phyloP scores from a whole-genome alignment of 306 rosid species.

The Gynostemma pentaphyllum region DNA sequence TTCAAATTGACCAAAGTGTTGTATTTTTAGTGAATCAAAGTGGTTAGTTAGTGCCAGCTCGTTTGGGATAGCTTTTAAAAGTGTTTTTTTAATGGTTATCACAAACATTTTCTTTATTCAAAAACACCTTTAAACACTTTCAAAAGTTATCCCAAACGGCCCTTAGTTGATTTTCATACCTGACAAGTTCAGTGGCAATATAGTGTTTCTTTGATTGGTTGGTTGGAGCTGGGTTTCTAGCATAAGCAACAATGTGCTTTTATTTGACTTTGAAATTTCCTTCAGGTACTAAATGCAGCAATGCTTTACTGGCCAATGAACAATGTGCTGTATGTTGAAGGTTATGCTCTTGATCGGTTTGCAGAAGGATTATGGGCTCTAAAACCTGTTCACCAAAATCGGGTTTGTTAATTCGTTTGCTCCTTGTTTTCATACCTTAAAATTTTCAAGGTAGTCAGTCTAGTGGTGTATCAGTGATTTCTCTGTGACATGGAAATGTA shows the following conservation, averaged over 20 bases:
- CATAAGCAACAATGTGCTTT: not conserved
- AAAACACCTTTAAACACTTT: no score
- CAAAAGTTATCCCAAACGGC: no score
- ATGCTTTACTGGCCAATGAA: constrained; percentile 90
- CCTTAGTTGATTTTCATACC: no score
- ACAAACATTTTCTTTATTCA: no score
- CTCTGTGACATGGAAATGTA: not conserved
- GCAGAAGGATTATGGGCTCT: constrained; percentile 84
- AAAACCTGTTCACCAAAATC: constrained; percentile 79
- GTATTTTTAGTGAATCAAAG: no score
- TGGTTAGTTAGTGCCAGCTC: no score
- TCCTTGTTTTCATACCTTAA: not conserved
- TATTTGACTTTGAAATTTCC: constrained; percentile 1
- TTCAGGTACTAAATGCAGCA: constrained; percentile 89
- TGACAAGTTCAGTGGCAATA: no score
- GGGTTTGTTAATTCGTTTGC: constrained; percentile 26
- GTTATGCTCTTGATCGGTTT: constrained; percentile 81
- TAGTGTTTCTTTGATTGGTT: no score
- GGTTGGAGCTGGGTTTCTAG: no score
- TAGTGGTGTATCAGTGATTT: not conserved
- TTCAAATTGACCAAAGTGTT: no score
- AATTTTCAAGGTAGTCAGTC: not conserved
- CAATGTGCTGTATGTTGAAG: constrained; percentile 72
- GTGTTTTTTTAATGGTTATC: no score
- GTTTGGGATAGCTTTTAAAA: no score